Percentiles rank a stretch among this genome's conserved stretches.
phyloP scores from a whole-genome alignment of 208 protist genomes.

The Leishmania tarentolae region DNA sequence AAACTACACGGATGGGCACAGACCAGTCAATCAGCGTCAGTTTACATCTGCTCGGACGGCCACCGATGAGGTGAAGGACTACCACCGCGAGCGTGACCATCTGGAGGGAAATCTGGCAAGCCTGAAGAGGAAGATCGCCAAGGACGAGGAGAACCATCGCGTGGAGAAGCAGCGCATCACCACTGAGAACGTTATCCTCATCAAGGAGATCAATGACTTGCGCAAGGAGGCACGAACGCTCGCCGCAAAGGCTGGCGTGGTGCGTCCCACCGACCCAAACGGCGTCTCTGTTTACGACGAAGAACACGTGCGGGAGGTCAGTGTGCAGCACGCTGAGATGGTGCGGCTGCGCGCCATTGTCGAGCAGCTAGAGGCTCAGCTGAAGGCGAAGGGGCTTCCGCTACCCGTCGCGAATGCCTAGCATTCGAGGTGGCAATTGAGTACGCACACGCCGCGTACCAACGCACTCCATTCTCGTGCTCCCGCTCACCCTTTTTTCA shows the following conservation, averaged over 20 bases:
- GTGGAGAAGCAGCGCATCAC: conserved; percentile 92
- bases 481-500: neutral
- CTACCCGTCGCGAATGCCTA: conserved; percentile 38
- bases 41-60: conserved; percentile 71
- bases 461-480: neutral
- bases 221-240: conserved; percentile 94
- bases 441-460: neutral
- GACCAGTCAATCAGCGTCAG: conserved; percentile 26
- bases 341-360: conserved; percentile 62
- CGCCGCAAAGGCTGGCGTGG: conserved; percentile 62
- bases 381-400: conserved; percentile 64
- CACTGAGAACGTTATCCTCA: conserved; percentile 95
- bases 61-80: conserved; percentile 94
- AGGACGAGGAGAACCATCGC: conserved; percentile 94
- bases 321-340: conserved; percentile 90
- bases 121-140: conserved; percentile 93
- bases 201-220: conserved; percentile 97
- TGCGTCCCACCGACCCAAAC: conserved; percentile 50
- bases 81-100: conserved; percentile 95
- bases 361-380: conserved; percentile 69
- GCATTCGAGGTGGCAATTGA: neutral
- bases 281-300: conserved; percentile 69
- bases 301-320: conserved; percentile 78
- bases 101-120: conserved; percentile 94
- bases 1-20: conserved; percentile 76